These are phyloP conservation scores for Oryza rufipogon DNA, from an alignment of 176 grass and related monocot genomes.

Conservation along the genomic window DNA sequence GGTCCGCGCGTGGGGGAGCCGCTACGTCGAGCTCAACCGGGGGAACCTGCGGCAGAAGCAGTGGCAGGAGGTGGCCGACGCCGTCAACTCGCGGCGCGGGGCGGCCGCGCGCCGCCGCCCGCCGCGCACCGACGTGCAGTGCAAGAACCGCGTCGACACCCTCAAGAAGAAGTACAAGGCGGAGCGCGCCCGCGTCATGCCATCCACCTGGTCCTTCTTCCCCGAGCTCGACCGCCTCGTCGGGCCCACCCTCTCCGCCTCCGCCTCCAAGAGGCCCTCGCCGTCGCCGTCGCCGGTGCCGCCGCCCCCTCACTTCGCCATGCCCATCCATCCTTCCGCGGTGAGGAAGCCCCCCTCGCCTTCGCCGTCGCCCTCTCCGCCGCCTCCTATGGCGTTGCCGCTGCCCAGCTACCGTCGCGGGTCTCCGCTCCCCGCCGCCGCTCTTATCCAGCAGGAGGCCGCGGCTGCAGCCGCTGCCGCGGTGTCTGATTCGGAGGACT, in stretches of 20 bases:
- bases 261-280: conserved; percentile 41
- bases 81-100: conserved; percentile 74
- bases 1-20: conserved; percentile 83
- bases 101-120: conserved; percentile 64
- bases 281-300: not conserved
- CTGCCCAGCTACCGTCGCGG: conserved; percentile 40
- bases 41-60: conserved; percentile 99
- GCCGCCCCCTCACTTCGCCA: not conserved
- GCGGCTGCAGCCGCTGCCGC: conserved; percentile 50
- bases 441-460: conserved; percentile 54
- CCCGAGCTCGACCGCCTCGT: conserved; percentile 75
- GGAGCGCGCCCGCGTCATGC: conserved; percentile 56
- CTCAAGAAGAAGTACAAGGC: conserved; percentile 99
- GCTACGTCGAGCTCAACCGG: conserved; percentile 86
- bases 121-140: conserved; percentile 94
- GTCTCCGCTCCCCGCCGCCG: conserved; percentile 42
- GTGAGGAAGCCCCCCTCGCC: conserved; percentile 32
- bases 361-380: conserved; percentile 40
- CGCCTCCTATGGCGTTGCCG: conserved; percentile 50
- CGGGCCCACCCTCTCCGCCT: conserved; percentile 50
- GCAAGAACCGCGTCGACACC: conserved; percentile 98
- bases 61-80: conserved; percentile 90
- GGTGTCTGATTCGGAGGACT: conserved; percentile 42
- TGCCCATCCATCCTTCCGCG: conserved; percentile 25
- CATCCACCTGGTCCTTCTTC: conserved; percentile 79